These are phyloP conservation scores for Coemansia sp. DNA, from an alignment of 192 early-diverging fungal genomes.

Conservation along the genomic window DNA sequence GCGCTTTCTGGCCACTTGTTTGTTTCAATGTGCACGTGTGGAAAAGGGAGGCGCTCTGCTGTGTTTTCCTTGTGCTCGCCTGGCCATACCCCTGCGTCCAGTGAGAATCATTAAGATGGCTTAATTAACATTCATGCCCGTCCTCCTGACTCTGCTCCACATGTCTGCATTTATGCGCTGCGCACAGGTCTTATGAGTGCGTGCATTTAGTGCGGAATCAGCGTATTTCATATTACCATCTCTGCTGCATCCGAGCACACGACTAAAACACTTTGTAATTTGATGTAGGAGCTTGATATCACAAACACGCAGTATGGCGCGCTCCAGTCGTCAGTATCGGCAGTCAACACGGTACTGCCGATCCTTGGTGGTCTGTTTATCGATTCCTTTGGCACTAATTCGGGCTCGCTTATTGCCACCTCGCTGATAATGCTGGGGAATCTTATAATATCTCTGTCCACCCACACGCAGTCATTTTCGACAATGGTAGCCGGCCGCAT, in stretches of 20 bases:
- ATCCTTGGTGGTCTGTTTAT: constrained; percentile 59
- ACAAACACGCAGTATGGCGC: constrained; percentile 64
- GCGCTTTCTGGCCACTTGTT: no score
- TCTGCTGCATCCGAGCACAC: constrained; percentile 2
- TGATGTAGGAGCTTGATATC: constrained; percentile 57
- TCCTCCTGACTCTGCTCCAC: not conserved
- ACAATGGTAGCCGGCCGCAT: constrained; percentile 58
- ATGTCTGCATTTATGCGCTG: constrained; percentile 1
- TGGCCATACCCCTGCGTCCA: constrained; percentile 2
- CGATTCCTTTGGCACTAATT: constrained; percentile 61
- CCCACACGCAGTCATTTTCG: constrained; percentile 41
- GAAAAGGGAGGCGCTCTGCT: no score
- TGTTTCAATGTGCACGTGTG: no score
- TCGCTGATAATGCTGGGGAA: constrained; percentile 58
- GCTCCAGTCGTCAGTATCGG: constrained; percentile 61
- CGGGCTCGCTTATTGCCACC: constrained; percentile 57
- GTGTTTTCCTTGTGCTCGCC: not conserved
- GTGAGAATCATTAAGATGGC: not conserved
- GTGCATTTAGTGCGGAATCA: not conserved
- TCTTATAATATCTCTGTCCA: constrained; percentile 53
- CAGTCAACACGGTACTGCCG: constrained; percentile 59
- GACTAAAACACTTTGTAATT: not conserved
- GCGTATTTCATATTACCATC: constrained; percentile 5
- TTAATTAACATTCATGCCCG: not conserved
- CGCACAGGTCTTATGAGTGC: constrained; percentile 1